Percentiles rank a stretch among this genome's conserved stretches.
These are phyloP conservation scores for Kalanchoe fedtschenkoi DNA, from an alignment of 164 flowering plant species.

Conservation along the genomic window DNA sequence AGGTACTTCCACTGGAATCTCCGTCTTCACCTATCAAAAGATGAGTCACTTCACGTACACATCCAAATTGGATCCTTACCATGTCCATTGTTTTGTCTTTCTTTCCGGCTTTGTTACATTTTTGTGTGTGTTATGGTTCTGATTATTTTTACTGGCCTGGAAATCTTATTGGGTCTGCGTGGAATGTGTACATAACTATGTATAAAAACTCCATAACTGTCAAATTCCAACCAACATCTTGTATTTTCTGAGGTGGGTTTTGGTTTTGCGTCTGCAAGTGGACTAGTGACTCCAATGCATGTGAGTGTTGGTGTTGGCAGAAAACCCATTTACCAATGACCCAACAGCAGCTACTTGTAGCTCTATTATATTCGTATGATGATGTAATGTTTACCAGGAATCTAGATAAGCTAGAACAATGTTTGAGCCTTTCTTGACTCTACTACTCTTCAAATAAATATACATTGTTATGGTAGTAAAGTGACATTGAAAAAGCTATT, in stretches of 20 bases:
- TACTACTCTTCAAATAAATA: too few relatives aligned
- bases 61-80: not conserved
- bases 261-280: not conserved
- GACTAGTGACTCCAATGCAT: too few relatives aligned
- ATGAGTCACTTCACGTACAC: too few relatives aligned
- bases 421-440: too few relatives aligned
- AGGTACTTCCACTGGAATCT: not conserved
- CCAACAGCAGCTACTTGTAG: too few relatives aligned
- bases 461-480: too few relatives aligned
- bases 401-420: too few relatives aligned
- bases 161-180: not conserved
- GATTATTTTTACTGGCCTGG: not conserved
- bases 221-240: not conserved
- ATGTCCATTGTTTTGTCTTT: not conserved
- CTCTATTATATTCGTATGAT: too few relatives aligned
- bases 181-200: not conserved
- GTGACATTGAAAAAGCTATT: too few relatives aligned
- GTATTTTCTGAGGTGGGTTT: not conserved
- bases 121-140: not conserved
- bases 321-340: too few relatives aligned
- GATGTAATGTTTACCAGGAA: too few relatives aligned
- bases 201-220: not conserved
- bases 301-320: constrained; percentile 5
- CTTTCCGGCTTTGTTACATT: not conserved
- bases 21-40: not conserved